A percentile compares a stretch with the other conserved stretches of the same genome.
Evolutionary conservation across 495 filamentous ascomycete genomes (phyloP).

Genomic region (Aspergillus haitiensis): DNA sequence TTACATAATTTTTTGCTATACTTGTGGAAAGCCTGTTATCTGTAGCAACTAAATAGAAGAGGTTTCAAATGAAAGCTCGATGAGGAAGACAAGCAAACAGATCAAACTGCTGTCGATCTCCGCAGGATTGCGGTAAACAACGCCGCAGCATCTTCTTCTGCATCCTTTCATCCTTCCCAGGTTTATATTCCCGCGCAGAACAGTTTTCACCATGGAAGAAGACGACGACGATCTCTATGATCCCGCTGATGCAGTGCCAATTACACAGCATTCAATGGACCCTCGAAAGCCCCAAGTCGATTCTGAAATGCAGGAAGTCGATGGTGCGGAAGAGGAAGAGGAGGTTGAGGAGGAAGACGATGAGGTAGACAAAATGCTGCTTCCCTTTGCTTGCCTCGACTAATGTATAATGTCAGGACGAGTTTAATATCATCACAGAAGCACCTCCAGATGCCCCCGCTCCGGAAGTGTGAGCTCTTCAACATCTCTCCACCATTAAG

Average conservation of each 20-base stretch:
- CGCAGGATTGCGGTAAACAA: constrained; percentile 22
- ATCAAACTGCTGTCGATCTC: constrained; percentile 33
- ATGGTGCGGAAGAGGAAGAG: constrained; percentile 67
- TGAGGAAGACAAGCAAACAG: constrained; percentile 32
- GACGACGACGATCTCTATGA: constrained; percentile 59
- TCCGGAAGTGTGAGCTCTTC: constrained; percentile 52
- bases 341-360: constrained; percentile 74
- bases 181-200: constrained; percentile 23
- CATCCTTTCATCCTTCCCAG: constrained; percentile 22
- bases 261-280: constrained; percentile 30
- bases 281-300: constrained; percentile 30
- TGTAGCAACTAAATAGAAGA: no score
- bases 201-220: constrained; percentile 44
- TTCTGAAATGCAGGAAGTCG: constrained; percentile 39
- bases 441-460: constrained; percentile 73
- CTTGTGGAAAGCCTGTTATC: no score
- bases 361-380: constrained; percentile 50
- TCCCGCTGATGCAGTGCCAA: constrained; percentile 45
- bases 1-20: no score
- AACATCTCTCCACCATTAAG: neutral
- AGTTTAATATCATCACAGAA: constrained; percentile 95
- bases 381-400: constrained; percentile 18
- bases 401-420: constrained; percentile 48
- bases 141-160: constrained; percentile 21
- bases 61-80: no score